A percentile compares a stretch with the other conserved stretches of the same genome.
phyloP scores from a whole-genome alignment of 2,329 filamentous ascomycete species.

The Pestalotiopsis sp. region DNA sequence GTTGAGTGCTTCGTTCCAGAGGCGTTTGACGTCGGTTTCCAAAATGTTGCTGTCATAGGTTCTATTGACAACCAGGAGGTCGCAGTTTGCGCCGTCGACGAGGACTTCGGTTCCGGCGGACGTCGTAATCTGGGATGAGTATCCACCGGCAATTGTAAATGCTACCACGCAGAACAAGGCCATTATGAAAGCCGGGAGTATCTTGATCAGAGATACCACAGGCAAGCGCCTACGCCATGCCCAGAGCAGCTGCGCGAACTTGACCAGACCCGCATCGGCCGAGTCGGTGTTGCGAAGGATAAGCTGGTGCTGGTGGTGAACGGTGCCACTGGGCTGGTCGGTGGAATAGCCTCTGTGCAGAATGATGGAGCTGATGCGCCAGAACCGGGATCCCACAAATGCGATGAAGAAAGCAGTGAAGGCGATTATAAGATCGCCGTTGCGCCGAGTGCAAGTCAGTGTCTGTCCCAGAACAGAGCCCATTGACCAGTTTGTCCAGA shows the following conservation, averaged over 20 bases:
- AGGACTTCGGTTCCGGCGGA: neutral
- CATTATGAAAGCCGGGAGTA: neutral
- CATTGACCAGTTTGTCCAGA: neutral
- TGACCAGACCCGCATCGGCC: neutral
- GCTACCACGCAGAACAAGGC: neutral
- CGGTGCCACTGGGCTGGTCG: neutral
- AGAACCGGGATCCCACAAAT: neutral
- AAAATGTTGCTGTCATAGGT: too few relatives aligned
- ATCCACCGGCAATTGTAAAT: neutral
- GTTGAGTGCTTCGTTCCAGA: neutral
- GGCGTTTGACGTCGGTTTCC: too few relatives aligned
- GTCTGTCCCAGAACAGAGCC: neutral
- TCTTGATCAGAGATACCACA: neutral
- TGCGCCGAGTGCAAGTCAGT: neutral
- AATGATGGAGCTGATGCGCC: neutral
- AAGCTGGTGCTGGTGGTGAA: neutral
- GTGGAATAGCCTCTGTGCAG: neutral
- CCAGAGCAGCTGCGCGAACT: neutral
- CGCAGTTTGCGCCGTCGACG: neutral
- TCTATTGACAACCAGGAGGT: neutral
- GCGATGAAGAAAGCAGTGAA: neutral
- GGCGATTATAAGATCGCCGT: neutral
- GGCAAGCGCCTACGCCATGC: neutral
- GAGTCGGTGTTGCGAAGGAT: neutral
- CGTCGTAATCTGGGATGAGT: neutral